phyloP scores from a whole-genome alignment of 2,329 filamentous ascomycete genomes.

The Knoxdaviesia capensis region DNA sequence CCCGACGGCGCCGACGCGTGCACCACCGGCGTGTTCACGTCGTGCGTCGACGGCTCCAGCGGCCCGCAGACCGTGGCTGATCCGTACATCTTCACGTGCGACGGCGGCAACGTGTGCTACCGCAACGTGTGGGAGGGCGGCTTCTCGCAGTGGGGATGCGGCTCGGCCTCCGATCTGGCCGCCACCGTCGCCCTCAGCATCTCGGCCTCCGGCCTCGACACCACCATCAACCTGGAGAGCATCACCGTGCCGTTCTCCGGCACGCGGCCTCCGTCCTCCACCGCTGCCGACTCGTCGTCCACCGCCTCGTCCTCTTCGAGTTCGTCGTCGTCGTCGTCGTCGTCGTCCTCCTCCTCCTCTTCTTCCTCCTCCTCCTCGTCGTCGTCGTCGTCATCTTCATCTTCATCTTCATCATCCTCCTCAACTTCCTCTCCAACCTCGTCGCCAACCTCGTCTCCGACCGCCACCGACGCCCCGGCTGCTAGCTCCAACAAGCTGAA shows the following conservation, averaged over 20 bases:
- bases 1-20: slow-evolving; percentile 27
- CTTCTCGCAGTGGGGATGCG: slow-evolving; percentile 36
- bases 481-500: slow-evolving; percentile 6
- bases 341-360: background rate
- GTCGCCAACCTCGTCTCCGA: background rate
- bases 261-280: slow-evolving; percentile 4
- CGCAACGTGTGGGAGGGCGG: slow-evolving; percentile 33
- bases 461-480: slow-evolving; percentile 2
- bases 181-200: slow-evolving; percentile 27
- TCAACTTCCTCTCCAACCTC: slow-evolving; percentile 4
- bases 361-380: slow-evolving; percentile 1
- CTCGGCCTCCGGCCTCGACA: slow-evolving; percentile 2
- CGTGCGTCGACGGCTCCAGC: slow-evolving; percentile 32
- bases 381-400: slow-evolving; percentile 3
- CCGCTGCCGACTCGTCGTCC: slow-evolving; percentile 1
- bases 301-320: background rate
- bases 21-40: slow-evolving; percentile 34
- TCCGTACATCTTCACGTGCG: slow-evolving; percentile 36
- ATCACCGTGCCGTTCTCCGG: slow-evolving; percentile 5
- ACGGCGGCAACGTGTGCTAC: slow-evolving; percentile 30
- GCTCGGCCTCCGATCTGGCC: slow-evolving; percentile 22
- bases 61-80: slow-evolving; percentile 27
- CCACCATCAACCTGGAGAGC: background rate
- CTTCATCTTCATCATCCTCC: slow-evolving; percentile 5
- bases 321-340: background rate